phyloP scores from a whole-genome alignment of 192 early-diverging fungal species.

The Ramicandelaber brevisporus region DNA sequence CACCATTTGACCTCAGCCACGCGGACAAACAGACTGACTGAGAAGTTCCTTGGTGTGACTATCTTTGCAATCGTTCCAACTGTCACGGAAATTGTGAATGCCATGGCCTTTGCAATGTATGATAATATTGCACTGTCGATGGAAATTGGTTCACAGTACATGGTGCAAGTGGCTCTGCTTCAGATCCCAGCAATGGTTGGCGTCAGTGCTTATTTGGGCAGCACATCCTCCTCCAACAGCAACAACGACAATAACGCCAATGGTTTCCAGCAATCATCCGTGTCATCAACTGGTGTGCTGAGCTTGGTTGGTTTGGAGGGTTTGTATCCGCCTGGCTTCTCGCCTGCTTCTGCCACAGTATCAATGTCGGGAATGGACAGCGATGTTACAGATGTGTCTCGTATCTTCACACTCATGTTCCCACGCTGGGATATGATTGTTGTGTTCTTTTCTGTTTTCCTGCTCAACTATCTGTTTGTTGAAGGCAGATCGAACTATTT shows the following conservation, averaged over 20 bases:
- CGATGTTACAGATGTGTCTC: no score
- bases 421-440: slow-evolving; percentile 39
- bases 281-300: slow-evolving; percentile 4
- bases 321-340: background rate
- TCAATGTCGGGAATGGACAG: no score
- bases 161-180: slow-evolving; percentile 77
- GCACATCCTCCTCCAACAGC: background rate
- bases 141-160: slow-evolving; percentile 92
- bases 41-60: slow-evolving; percentile 81
- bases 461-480: slow-evolving; percentile 76
- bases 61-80: slow-evolving; percentile 89
- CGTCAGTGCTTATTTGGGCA: slow-evolving; percentile 41
- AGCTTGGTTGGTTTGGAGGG: slow-evolving; percentile 4
- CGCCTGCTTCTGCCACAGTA: slow-evolving; percentile 4
- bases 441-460: slow-evolving; percentile 32
- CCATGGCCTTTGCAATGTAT: slow-evolving; percentile 79
- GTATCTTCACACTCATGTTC: slow-evolving; percentile 38
- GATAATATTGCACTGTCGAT: slow-evolving; percentile 66
- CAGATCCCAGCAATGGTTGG: slow-evolving; percentile 86
- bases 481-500: slow-evolving; percentile 96
- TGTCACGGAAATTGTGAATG: slow-evolving; percentile 83
- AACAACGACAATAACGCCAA: background rate
- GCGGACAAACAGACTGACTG: slow-evolving; percentile 33
- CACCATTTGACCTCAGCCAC: no score
- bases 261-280: slow-evolving; percentile 3